Evolutionary conservation across 2,329 filamentous ascomycete genomes (phyloP).

Genomic region (Aureobasidium sp.): DNA sequence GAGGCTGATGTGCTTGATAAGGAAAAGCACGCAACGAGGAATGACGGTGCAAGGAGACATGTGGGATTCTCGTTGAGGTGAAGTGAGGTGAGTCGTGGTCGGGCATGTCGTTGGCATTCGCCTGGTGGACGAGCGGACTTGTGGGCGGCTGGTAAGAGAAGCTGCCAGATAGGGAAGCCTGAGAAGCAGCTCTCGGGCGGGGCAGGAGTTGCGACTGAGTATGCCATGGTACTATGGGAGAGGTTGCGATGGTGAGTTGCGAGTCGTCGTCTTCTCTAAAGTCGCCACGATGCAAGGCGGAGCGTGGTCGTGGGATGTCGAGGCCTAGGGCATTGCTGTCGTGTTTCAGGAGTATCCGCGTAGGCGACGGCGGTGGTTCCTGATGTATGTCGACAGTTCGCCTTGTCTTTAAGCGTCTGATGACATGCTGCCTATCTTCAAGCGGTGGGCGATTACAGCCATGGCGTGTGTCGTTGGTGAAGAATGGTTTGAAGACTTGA

Average conservation of each 20-base stretch:
- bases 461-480: constrained; percentile 26
- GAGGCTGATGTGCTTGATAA: constrained; percentile 71
- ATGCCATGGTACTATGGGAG: constrained; percentile 50
- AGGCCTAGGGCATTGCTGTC: constrained; percentile 22
- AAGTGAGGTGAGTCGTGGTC: constrained; percentile 40
- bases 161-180: constrained; percentile 64
- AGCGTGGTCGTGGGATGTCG: constrained; percentile 73
- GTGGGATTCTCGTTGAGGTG: constrained; percentile 19
- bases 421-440: constrained; percentile 64
- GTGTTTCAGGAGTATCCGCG: background rate
- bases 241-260: constrained; percentile 34
- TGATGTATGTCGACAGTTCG: background rate
- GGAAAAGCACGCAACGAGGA: constrained; percentile 32
- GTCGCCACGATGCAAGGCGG: constrained; percentile 57
- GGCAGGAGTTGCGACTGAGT: constrained; percentile 26
- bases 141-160: constrained; percentile 85
- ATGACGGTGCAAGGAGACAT: background rate
- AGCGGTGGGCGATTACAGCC: constrained; percentile 21
- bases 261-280: constrained; percentile 43
- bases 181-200: constrained; percentile 36
- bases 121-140: constrained; percentile 81
- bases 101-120: constrained; percentile 70
- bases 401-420: constrained; percentile 67
- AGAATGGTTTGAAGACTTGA: constrained; percentile 28
- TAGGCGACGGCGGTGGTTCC: background rate